A percentile compares a stretch with the other conserved stretches of the same genome.
Evolutionary conservation across 805 yeast species (phyloP).

Genomic region (Trichomonascus vanleenenianus): DNA sequence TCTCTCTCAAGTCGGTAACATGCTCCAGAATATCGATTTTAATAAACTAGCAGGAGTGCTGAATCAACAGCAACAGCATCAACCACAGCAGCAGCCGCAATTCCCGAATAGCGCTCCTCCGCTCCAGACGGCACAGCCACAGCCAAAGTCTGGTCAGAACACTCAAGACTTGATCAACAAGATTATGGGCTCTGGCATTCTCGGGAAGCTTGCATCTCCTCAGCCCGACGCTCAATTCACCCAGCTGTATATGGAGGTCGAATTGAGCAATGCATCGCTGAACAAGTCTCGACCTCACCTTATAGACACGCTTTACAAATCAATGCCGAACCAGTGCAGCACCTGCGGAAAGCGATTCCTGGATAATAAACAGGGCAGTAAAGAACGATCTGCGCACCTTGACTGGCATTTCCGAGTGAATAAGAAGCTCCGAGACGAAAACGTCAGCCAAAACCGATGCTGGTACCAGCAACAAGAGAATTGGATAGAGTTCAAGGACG

Average conservation of each 20-base stretch:
- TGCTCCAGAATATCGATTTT: conserved; percentile 2
- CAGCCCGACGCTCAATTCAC: background rate
- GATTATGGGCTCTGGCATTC: background rate
- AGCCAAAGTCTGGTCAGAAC: background rate
- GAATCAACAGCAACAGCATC: background rate
- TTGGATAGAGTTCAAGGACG: conserved; percentile 71
- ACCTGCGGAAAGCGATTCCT: conserved; percentile 85
- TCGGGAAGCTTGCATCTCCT: background rate
- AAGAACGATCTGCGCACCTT: conserved; percentile 55
- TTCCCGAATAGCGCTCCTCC: background rate
- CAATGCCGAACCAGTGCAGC: conserved; percentile 72
- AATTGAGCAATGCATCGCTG: conserved; percentile 26
- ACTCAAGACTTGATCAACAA: background rate
- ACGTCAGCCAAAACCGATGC: conserved; percentile 55
- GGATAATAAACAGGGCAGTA: conserved; percentile 47
- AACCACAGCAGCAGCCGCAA: conserved; percentile 8
- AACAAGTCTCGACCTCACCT: conserved; percentile 27
- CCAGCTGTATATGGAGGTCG: conserved; percentile 15
- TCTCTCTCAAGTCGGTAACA: background rate
- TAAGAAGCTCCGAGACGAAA: conserved; percentile 51
- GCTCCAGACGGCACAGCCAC: background rate
- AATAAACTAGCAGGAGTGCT: conserved; percentile 3
- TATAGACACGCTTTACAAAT: conserved; percentile 40
- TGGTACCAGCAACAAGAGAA: conserved; percentile 72
- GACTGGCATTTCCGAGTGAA: conserved; percentile 97